Base-by-base conservation (phyloP, 2,329 filamentous ascomycete species). In the Coleophoma eucalyptorum region DNA sequence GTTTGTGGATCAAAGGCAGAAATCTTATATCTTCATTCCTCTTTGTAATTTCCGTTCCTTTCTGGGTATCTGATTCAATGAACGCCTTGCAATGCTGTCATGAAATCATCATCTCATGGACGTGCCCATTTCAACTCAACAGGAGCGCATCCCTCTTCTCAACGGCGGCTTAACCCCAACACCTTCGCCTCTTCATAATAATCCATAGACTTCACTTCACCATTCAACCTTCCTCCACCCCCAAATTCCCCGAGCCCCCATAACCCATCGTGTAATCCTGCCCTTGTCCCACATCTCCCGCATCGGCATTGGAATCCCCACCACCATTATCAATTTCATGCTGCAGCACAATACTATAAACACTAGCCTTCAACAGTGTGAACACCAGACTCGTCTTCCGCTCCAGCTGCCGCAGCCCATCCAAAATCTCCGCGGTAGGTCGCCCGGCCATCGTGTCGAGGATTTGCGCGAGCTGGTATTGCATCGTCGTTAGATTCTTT, bases 261-360 rank as follows among this genome's bases (percentile, higher is more conserved):
- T 31, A 43, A 26, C 44, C 20, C 54, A 58, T 51, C 62, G n/a
- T 59, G 53, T 64, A 53, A 46, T 60, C 20, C 42, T 49, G 47
- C 63, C 64, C 65, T 55, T 74, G 71, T 58, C 77, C 77, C 45
- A 5, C 26, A 26, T 26, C 26, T 8, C 26, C 26, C 3, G 26
- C 26, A 5, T 26, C 26, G 5, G 26, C 26, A 26, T 8, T 2
- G 10, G 26, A 5, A 26, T 26, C 26, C 26, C 26, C 26, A 6
- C 26, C 26, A 5, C 82, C 87, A 70, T 86, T 89, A 56, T 87
- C 85, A 63, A 96, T 90, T 79, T 97, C 90, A 79, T 97, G 93
- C 79, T 99, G 93, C 74, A 99, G 70, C 55, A 99, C 92, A 74
- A 99, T 99, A 67, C 89, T 96, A 74, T 99, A 99, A 57, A 99